Percentiles rank a stretch among this genome's conserved stretches.
Evolutionary conservation across 2,329 filamentous ascomycete genomes (phyloP).

Genomic region (Talaromyces sp.): DNA sequence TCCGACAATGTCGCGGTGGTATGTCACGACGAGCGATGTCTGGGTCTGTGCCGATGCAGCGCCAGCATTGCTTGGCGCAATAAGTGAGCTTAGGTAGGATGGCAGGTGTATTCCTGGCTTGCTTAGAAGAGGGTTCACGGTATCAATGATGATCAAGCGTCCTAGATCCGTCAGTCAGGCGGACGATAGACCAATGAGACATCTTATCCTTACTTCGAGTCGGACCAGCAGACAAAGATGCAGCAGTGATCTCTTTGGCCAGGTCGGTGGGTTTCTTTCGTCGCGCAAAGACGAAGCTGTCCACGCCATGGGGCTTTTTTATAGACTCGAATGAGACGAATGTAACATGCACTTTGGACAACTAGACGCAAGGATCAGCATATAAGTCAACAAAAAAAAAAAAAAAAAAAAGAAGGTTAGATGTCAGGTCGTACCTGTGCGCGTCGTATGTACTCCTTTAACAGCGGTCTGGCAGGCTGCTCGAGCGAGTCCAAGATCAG

Average conservation of each 20-base stretch:
- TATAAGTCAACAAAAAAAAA: background rate
- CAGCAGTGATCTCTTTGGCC: conserved; percentile 53
- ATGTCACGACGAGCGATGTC: conserved; percentile 70
- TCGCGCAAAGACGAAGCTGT: conserved; percentile 62
- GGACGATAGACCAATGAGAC: background rate
- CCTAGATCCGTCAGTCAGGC: conserved; percentile 40
- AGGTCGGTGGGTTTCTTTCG: conserved; percentile 55
- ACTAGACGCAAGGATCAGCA: conserved; percentile 14
- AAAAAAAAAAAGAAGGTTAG: background rate
- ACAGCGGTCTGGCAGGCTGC: conserved; percentile 65
- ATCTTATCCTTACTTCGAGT: conserved; percentile 22
- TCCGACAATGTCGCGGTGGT: conserved; percentile 74
- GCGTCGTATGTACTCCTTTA: conserved; percentile 68
- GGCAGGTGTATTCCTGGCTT: conserved; percentile 54
- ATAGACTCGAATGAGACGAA: conserved; percentile 75
- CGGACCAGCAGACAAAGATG: conserved; percentile 17
- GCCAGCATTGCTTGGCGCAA: conserved; percentile 46
- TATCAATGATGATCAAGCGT: conserved; percentile 73
- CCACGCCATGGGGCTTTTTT: conserved; percentile 57
- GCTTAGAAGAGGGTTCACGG: conserved; percentile 60
- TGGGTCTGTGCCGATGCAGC: conserved; percentile 22
- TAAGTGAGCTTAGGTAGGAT: conserved; percentile 64
- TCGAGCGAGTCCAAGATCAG: conserved; percentile 79
- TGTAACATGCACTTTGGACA: conserved; percentile 62
- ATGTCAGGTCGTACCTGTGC: conserved; percentile 57